phyloP scores from a whole-genome alignment of 306 rosid genomes.

The Quercus berberidifolia region DNA sequence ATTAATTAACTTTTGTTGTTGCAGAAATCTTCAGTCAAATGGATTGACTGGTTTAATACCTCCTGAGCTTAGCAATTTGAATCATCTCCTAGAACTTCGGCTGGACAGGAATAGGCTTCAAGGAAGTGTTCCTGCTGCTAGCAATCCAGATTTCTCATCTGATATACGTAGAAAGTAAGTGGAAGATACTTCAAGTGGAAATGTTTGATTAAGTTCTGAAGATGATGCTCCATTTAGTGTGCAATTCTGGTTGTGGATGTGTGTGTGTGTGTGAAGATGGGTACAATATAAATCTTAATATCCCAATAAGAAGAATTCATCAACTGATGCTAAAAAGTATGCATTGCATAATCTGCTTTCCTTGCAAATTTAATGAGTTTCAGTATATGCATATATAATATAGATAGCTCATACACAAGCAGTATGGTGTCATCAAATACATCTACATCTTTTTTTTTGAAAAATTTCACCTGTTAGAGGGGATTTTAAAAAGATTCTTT shows the following conservation, averaged over 20 bases:
- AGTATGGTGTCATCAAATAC: not conserved
- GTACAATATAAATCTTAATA: not conserved
- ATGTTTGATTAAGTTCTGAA: not conserved
- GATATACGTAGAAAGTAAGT: conserved; percentile 65
- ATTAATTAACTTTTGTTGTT: conserved; percentile 24
- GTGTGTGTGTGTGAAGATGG: not conserved
- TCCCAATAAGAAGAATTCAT: not conserved
- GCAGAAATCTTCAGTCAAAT: conserved; percentile 82
- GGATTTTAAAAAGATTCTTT: too few species aligned
- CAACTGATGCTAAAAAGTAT: not conserved
- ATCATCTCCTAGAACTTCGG: conserved; percentile 65
- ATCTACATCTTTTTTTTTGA: not conserved
- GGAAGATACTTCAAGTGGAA: conserved; percentile 9
- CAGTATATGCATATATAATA: not conserved
- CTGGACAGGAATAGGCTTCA: conserved; percentile 87
- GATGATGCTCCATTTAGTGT: not conserved
- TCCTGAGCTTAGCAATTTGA: conserved; percentile 68
- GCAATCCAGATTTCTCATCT: conserved; percentile 28
- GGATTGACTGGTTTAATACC: conserved; percentile 76
- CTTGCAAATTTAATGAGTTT: not conserved
- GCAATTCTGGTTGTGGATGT: not conserved
- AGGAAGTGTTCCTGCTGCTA: conserved; percentile 70
- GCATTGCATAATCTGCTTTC: not conserved
- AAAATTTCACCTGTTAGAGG: not conserved
- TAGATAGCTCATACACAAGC: not conserved